Base-by-base conservation (phyloP, 2,329 filamentous ascomycete genomes). In the Fusarium camptoceras region DNA sequence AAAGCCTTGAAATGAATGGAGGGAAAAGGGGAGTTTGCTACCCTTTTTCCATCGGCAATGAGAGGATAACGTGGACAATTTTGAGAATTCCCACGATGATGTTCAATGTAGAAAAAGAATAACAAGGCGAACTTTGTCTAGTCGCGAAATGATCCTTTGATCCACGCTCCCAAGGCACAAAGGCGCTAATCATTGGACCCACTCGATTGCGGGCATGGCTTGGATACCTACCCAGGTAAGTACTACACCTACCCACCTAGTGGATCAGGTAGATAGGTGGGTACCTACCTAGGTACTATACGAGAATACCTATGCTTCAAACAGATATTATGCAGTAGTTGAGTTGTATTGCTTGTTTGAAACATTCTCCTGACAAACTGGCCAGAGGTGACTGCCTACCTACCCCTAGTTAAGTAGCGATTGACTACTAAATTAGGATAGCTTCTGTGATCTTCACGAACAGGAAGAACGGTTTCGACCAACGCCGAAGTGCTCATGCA, bases 291-390 rank as follows among this genome's bases (percentile, higher is more conserved):
- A 10, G 31, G 9, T 37, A 37, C 31, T 37, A 10, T 11, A 18
- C 25, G 18, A 15, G 22, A 31, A 37, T 41, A n/a, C n/a, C n/a
- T n/a, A 34, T 34, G 42, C 31, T 8, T 15, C 6, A 10, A 31
- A 24, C 37, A 12, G 20, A 9, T 34, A n/a, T 24, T 74, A 75
- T 75, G 73, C 60, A 73, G 53, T 57, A 71, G 72, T 59, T 39
- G 65, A 64, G 65, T 66, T 49, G 6, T n/a, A 18, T 27, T 67
- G 20, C 25, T 24, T 28, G n/a, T 46, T 42, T 47, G 37, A 18
- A 60, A 44, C 25, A 50, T 25, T 66, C 59, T 70, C 60, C 61
- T 73, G 70, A 70, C 71, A 74, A 74, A 65, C 70, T 75, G 73
- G 69, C 64, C 69, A 73, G 42, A 72, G 53, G 37, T 20, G 18